Conservation (phyloP, 2,329 filamentous ascomycete genomes). For the Fusarium sp. region DNA sequence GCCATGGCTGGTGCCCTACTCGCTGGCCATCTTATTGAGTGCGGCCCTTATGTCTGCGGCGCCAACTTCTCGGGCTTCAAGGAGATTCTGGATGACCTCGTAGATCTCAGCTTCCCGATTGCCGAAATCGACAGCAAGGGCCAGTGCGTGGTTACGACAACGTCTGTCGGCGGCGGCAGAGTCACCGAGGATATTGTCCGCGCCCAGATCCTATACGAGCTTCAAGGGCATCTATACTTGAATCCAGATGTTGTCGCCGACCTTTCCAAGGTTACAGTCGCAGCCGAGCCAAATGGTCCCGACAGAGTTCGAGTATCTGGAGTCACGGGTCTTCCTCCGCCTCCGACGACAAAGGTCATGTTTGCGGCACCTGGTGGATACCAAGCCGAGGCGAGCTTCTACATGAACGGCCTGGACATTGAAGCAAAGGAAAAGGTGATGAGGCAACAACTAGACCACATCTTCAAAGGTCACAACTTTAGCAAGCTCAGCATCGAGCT, state of each 20-base stretch:
- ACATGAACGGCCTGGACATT: conserved; percentile 37
- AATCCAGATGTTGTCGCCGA: conserved; percentile 56
- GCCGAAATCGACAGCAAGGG: conserved; percentile 61
- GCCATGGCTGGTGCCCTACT: conserved; percentile 59
- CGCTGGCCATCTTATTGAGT: conserved; percentile 64
- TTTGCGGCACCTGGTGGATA: conserved; percentile 53
- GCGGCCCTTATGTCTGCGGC: conserved; percentile 62
- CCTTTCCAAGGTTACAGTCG: conserved; percentile 53
- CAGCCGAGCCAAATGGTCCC: conserved; percentile 8
- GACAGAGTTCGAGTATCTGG: conserved; percentile 49
- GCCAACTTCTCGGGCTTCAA: conserved; percentile 62
- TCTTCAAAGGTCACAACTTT: conserved; percentile 41
- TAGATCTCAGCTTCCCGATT: conserved; percentile 57
- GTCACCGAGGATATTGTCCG: conserved; percentile 47
- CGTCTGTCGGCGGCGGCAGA: conserved; percentile 56
- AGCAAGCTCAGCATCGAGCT: conserved; percentile 46
- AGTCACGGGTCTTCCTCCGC: conserved; percentile 52
- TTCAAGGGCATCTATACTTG: conserved; percentile 55
- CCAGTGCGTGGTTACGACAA: conserved; percentile 60
- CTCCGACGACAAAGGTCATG: conserved; percentile 54
- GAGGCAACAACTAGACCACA: conserved; percentile 40
- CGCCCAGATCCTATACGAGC: conserved; percentile 55
- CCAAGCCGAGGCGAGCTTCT: conserved; percentile 49
- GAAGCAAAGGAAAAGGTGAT: conserved; percentile 46
- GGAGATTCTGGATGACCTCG: conserved; percentile 22